Base-by-base conservation (phyloP, 768 basidiomycete genomes). In the Suillus americanus region DNA sequence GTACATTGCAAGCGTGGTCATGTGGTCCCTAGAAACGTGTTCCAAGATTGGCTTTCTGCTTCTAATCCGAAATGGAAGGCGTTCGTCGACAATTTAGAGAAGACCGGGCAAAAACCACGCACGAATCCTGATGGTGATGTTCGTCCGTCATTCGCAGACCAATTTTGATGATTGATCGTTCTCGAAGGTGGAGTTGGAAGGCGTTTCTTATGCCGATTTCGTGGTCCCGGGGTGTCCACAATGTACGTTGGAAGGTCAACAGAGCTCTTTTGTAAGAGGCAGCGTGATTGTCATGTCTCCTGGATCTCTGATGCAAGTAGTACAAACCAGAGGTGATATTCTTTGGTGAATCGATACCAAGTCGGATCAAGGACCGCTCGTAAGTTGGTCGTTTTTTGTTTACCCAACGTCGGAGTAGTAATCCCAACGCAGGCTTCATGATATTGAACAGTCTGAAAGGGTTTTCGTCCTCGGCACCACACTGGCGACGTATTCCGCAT, bases 111-210 rank as follows among this genome's bases (percentile, higher is more conserved):
- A 51, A 83, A 85, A 62, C 89, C 85, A 2, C 83, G 92, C 64
- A 96, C 92, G 30, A 97, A 97, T 74, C 95, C 95, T 13, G 95
- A 97, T 69, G 95, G 95, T 74, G 95, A 97, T 79, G 95, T 92
- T 68, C 64, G 84, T 82, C 8, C 45, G 37, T 62, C 18, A 45
- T 57, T 61, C 62, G 43, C 6, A 51, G 28, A 33, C 7, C 28
- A 37, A 50, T n/a, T 30, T 55, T 35, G 13, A 37, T 33, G 62
- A 30, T 60, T 48, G 9, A 28, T 20, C 18, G 20, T 13, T 13
- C n/a, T 41, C 61, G 5, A 66, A 95, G 94, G 89, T 96, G 69
- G 94, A 87, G 13, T 76, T 96, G 23, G 89, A 91, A 71, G 92
- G 90, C 3, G 83, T 90, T 12, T 84, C 87, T 14, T 95, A 93